These are phyloP conservation scores for Fonsecaea monophora DNA, from an alignment of 2,329 filamentous ascomycete genomes.

Conservation along the genomic window DNA sequence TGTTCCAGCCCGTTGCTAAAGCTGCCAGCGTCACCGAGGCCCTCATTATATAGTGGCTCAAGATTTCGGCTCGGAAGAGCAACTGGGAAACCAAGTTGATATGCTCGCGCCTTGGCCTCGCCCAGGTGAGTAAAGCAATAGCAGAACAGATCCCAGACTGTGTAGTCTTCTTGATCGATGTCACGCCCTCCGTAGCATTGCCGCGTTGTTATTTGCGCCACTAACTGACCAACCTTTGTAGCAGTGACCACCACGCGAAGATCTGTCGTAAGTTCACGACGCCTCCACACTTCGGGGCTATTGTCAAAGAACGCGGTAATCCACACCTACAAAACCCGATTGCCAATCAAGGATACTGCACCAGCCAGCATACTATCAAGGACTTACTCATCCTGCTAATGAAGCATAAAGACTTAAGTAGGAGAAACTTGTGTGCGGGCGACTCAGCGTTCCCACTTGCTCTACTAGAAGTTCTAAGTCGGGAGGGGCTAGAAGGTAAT, in stretches of 20 bases:
- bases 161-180: conserved; percentile 9
- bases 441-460: no score
- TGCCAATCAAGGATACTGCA: no score
- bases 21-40: conserved; percentile 15
- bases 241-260: conserved; percentile 10
- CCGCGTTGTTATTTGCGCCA: conserved; percentile 14
- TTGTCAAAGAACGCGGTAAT: no score
- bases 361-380: no score
- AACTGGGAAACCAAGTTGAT: neutral
- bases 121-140: neutral
- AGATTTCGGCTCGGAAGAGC: conserved; percentile 22
- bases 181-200: conserved; percentile 25
- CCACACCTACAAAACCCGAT: no score
- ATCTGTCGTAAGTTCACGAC: conserved; percentile 8
- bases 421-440: no score
- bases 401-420: no score
- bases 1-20: conserved; percentile 20
- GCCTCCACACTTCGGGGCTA: no score
- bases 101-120: neutral
- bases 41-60: conserved; percentile 17
- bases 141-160: conserved; percentile 11
- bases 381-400: no score
- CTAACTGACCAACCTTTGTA: conserved; percentile 1
- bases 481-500: no score
- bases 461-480: no score